phyloP scores from a whole-genome alignment of 352 stramenopile species.

The Thraustochytrium sp. region DNA sequence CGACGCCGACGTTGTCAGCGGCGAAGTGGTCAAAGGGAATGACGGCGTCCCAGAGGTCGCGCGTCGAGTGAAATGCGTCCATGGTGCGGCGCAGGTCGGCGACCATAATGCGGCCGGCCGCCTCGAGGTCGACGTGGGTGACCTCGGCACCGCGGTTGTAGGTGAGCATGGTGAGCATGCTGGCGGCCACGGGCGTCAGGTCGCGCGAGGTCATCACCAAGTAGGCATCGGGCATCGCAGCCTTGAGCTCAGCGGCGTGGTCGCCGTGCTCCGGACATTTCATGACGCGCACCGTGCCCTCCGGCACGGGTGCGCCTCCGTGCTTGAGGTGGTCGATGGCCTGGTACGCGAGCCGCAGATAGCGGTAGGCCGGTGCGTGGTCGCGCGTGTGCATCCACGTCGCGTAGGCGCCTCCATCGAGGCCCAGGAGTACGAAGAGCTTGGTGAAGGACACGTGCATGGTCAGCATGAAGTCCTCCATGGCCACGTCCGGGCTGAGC shows the following conservation, averaged over 20 bases:
- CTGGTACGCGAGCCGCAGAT: too few species aligned
- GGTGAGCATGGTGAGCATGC: background rate
- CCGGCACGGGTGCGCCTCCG: too few species aligned
- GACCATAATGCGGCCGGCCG: background rate
- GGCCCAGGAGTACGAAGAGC: background rate
- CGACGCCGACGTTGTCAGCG: background rate
- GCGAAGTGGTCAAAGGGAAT: background rate
- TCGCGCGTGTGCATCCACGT: background rate
- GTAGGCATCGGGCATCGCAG: background rate
- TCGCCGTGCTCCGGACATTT: background rate
- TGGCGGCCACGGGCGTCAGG: background rate
- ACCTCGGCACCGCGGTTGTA: background rate
- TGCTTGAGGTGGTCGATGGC: too few species aligned
- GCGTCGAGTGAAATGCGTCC: background rate
- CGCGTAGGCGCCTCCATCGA: background rate
- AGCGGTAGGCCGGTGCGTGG: too few species aligned
- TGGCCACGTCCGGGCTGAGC: background rate
- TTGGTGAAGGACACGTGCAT: background rate
- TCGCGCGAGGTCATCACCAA: background rate
- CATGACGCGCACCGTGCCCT: background rate
- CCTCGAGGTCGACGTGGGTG: background rate
- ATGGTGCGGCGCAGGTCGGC: background rate
- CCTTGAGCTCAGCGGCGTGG: background rate
- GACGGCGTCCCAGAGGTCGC: background rate
- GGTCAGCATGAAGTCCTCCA: background rate